Evolutionary conservation across 345 rosid genomes (phyloP).

Genomic region (Sisymbrium altissimum): DNA sequence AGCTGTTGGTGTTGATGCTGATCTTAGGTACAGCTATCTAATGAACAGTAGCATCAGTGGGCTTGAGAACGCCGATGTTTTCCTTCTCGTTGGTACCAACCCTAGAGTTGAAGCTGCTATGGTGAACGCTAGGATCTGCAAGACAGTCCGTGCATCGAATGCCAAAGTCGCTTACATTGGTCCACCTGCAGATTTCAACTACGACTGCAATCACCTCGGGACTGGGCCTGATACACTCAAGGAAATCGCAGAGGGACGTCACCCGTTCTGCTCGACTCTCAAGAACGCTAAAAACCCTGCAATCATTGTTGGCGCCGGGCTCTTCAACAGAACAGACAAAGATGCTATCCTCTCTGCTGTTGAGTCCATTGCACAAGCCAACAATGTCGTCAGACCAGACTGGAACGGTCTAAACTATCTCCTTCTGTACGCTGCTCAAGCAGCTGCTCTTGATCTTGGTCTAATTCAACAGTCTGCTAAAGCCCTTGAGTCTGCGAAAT

Average conservation of each 20-base stretch:
- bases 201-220: slow-evolving; percentile 84
- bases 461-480: slow-evolving; percentile 72
- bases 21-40: slow-evolving; percentile 82
- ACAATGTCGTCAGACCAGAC: slow-evolving; percentile 71
- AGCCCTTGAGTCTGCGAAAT: slow-evolving; percentile 72
- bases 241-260: slow-evolving; percentile 78
- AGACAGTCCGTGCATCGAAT: slow-evolving; percentile 74
- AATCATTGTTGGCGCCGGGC: slow-evolving; percentile 82
- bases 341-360: slow-evolving; percentile 72
- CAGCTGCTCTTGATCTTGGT: slow-evolving; percentile 98
- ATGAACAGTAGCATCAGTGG: slow-evolving; percentile 87
- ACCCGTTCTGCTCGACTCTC: slow-evolving; percentile 64
- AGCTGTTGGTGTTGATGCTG: slow-evolving; percentile 72
- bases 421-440: slow-evolving; percentile 93
- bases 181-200: slow-evolving; percentile 71
- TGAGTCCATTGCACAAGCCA: slow-evolving; percentile 69
- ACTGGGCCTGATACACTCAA: slow-evolving; percentile 74
- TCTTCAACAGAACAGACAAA: slow-evolving; percentile 77
- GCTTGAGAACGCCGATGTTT: slow-evolving; percentile 89
- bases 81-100: slow-evolving; percentile 97
- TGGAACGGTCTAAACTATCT: slow-evolving; percentile 95
- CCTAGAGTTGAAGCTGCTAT: slow-evolving; percentile 97
- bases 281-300: slow-evolving; percentile 84
- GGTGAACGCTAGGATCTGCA: slow-evolving; percentile 93
- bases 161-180: slow-evolving; percentile 95